Percentiles rank a stretch among this genome's conserved stretches.
phyloP scores from a whole-genome alignment of 768 basidiomycete genomes.

The Mrakia frigida region DNA sequence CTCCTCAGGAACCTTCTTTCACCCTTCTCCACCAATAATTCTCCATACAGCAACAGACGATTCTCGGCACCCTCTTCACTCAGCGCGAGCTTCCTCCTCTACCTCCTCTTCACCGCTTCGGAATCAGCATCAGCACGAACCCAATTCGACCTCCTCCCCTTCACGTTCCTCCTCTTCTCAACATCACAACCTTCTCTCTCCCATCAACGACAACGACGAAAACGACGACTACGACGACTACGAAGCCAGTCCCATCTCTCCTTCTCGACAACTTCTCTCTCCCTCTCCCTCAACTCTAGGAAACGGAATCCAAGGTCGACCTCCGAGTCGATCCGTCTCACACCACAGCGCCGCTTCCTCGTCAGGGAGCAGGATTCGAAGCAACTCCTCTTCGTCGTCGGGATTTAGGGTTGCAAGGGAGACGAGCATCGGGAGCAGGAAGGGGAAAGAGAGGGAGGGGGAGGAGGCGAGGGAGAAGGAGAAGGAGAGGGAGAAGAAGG shows the following conservation, averaged over 20 bases:
- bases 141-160: not conserved
- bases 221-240: constrained; percentile 3
- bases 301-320: not conserved
- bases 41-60: not conserved
- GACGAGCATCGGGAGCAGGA: constrained; percentile 4
- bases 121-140: not conserved
- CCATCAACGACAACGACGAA: constrained; percentile 17
- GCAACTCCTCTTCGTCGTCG: constrained; percentile 7
- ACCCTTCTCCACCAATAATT: not conserved
- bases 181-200: not conserved
- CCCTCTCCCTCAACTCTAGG: not conserved
- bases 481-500: not conserved
- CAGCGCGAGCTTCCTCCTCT: not conserved
- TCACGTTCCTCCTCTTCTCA: not conserved
- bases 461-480: not conserved
- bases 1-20: not conserved
- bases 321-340: not conserved
- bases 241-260: not conserved
- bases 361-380: not conserved
- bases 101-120: not conserved
- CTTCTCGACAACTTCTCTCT: not conserved
- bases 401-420: not conserved
- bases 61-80: not conserved
- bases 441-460: not conserved
- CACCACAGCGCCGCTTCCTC: not conserved